phyloP scores from a whole-genome alignment of 352 stramenopile genomes.

The Phytophthora citricola region DNA sequence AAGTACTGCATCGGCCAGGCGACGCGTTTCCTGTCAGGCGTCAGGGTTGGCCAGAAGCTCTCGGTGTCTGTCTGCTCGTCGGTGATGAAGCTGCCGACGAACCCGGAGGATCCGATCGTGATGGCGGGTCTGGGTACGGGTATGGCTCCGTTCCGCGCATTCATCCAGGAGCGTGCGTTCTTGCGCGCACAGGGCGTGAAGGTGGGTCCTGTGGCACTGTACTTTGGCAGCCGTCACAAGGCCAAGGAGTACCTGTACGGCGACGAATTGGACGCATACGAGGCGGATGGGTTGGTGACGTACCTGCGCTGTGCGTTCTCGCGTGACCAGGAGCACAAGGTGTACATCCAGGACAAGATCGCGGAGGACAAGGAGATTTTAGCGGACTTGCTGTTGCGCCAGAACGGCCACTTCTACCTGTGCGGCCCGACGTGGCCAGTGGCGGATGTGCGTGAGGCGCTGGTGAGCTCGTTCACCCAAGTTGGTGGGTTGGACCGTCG shows the following conservation, averaged over 20 bases:
- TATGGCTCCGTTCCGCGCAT: slow-evolving; percentile 92
- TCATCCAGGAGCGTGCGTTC: slow-evolving; percentile 89
- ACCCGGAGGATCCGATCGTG: slow-evolving; percentile 77
- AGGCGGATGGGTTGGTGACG: slow-evolving; percentile 83
- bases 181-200: slow-evolving; percentile 65
- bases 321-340: slow-evolving; percentile 89
- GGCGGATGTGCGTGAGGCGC: slow-evolving; percentile 73
- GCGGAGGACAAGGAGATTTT: slow-evolving; percentile 82
- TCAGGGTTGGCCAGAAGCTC: slow-evolving; percentile 58
- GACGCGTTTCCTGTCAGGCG: slow-evolving; percentile 62
- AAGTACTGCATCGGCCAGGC: slow-evolving; percentile 73
- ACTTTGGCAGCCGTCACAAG: slow-evolving; percentile 96
- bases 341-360: slow-evolving; percentile 92
- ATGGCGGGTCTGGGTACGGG: slow-evolving; percentile 90
- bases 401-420: slow-evolving; percentile 89
- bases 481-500: slow-evolving; percentile 66
- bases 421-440: slow-evolving; percentile 87
- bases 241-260: slow-evolving; percentile 97
- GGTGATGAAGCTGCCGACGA: slow-evolving; percentile 79
- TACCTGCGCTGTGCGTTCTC: slow-evolving; percentile 89
- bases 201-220: slow-evolving; percentile 84
- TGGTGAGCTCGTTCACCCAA: slow-evolving; percentile 62
- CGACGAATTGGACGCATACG: slow-evolving; percentile 89
- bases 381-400: slow-evolving; percentile 69
- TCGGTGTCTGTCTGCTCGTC: slow-evolving; percentile 78